phyloP scores from a whole-genome alignment of 345 rosid species.

The Citrus inodora region DNA sequence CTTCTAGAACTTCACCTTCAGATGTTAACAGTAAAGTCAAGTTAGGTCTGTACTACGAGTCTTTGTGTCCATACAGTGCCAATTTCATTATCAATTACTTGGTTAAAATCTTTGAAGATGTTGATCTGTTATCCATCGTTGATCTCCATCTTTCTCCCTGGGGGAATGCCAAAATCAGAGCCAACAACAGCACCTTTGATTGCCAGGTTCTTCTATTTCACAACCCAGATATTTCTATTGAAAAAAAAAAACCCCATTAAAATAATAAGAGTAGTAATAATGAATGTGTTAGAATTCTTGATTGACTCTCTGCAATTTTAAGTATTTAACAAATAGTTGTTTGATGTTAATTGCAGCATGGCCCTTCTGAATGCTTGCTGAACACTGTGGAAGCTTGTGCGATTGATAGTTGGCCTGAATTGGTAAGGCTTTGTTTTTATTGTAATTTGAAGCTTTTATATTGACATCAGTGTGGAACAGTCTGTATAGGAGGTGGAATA shows the following conservation, averaged over 20 bases:
- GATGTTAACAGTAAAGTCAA: slow-evolving; percentile 45
- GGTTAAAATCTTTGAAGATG: slow-evolving; percentile 41
- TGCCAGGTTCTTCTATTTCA: slow-evolving; percentile 57
- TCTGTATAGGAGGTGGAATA: background rate
- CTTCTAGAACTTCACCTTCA: slow-evolving; percentile 19
- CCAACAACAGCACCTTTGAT: slow-evolving; percentile 51
- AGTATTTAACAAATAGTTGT: background rate
- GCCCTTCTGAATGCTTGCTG: slow-evolving; percentile 72
- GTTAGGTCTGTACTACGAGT: slow-evolving; percentile 64
- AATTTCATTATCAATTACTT: slow-evolving; percentile 60
- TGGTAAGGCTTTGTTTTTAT: slow-evolving; percentile 38
- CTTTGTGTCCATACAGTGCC: slow-evolving; percentile 79
- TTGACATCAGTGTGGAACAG: background rate
- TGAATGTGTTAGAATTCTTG: background rate
- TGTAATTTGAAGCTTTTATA: background rate
- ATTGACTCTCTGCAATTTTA: background rate
- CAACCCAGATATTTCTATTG: background rate
- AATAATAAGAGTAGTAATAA: no score
- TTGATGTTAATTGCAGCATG: slow-evolving; percentile 58
- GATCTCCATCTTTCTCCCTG: slow-evolving; percentile 77
- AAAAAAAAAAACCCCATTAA: background rate
- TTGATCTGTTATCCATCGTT: slow-evolving; percentile 59
- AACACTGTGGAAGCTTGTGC: slow-evolving; percentile 94
- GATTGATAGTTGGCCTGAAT: slow-evolving; percentile 61
- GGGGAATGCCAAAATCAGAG: slow-evolving; percentile 66